Evolutionary conservation across 257 asterid species (phyloP).

Genomic region (Paulownia fortunei): DNA sequence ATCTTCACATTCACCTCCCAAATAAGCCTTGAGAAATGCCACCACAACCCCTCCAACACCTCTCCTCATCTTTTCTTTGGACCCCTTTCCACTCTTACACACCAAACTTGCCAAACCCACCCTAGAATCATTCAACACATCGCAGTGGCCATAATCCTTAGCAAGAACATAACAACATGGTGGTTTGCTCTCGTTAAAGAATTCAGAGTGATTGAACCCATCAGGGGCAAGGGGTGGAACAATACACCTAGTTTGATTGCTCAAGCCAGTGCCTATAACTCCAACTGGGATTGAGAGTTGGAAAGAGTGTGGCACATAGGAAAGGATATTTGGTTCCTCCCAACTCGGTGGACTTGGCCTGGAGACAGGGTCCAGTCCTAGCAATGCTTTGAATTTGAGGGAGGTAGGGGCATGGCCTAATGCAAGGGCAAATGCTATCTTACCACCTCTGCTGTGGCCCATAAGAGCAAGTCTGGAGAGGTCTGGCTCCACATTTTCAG

Average conservation of each 20-base stretch:
- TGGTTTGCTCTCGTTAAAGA: constrained; percentile 71
- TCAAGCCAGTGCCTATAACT: constrained; percentile 63
- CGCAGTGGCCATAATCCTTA: constrained; percentile 71
- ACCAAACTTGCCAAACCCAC: constrained; percentile 38
- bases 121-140: constrained; percentile 54
- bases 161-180: constrained; percentile 74
- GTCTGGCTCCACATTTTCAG: constrained; percentile 48
- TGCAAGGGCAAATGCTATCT: constrained; percentile 63
- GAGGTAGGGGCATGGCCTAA: constrained; percentile 41
- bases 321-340: constrained; percentile 52
- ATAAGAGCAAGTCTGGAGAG: constrained; percentile 51
- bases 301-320: constrained; percentile 59
- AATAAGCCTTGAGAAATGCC: constrained; percentile 69
- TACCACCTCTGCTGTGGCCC: constrained; percentile 82
- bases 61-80: constrained; percentile 57
- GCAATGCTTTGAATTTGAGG: constrained; percentile 59
- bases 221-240: constrained; percentile 61
- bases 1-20: constrained; percentile 46
- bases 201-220: constrained; percentile 68
- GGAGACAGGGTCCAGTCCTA: constrained; percentile 74
- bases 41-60: constrained; percentile 74
- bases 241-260: constrained; percentile 47
- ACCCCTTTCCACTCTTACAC: constrained; percentile 57
- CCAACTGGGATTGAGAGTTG: constrained; percentile 52
- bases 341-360: constrained; percentile 38